phyloP scores from a whole-genome alignment of 768 basidiomycete genomes.

The Collybia sp. region DNA sequence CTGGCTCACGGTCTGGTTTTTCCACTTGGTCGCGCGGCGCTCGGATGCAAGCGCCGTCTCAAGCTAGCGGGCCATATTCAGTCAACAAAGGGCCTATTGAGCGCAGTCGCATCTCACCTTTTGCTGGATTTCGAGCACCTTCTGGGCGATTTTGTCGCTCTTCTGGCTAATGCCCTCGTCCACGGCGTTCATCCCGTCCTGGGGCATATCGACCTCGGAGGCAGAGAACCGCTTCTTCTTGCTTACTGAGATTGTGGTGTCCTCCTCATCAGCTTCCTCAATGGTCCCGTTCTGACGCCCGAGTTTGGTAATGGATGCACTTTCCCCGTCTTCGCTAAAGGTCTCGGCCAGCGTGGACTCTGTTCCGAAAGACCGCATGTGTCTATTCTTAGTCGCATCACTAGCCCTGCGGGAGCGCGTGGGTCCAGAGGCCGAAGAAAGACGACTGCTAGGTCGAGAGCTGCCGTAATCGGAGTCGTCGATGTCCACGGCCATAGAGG shows the following conservation, averaged over 20 bases:
- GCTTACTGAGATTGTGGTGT: slow-evolving; percentile 30
- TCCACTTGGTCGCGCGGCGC: slow-evolving; percentile 37
- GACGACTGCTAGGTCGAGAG: slow-evolving; percentile 63
- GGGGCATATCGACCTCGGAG: slow-evolving; percentile 53
- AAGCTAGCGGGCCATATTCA: slow-evolving; percentile 39
- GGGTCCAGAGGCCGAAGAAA: slow-evolving; percentile 50
- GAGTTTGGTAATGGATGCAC: slow-evolving; percentile 24
- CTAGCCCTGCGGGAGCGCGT: slow-evolving; percentile 57
- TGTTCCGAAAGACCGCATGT: slow-evolving; percentile 69
- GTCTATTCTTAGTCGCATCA: slow-evolving; percentile 48
- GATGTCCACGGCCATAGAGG: slow-evolving; percentile 78
- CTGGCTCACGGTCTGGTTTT: slow-evolving; percentile 23
- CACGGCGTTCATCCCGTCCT: slow-evolving; percentile 82
- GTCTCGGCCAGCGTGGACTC: slow-evolving; percentile 78
- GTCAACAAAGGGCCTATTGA: slow-evolving; percentile 3
- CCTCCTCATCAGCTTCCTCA: slow-evolving; percentile 54
- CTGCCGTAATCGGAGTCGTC: slow-evolving; percentile 73
- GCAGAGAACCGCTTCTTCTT: slow-evolving; percentile 82
- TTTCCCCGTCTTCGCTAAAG: slow-evolving; percentile 42
- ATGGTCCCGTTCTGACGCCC: slow-evolving; percentile 50
- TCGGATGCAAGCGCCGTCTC: slow-evolving; percentile 71
- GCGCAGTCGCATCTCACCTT: slow-evolving; percentile 51
- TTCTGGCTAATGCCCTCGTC: slow-evolving; percentile 81
- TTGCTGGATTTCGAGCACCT: slow-evolving; percentile 85
- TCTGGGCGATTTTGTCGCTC: slow-evolving; percentile 84